Evolutionary conservation across 2,329 filamentous ascomycete species (phyloP).

Genomic region (Dactylellina parvicollis): DNA sequence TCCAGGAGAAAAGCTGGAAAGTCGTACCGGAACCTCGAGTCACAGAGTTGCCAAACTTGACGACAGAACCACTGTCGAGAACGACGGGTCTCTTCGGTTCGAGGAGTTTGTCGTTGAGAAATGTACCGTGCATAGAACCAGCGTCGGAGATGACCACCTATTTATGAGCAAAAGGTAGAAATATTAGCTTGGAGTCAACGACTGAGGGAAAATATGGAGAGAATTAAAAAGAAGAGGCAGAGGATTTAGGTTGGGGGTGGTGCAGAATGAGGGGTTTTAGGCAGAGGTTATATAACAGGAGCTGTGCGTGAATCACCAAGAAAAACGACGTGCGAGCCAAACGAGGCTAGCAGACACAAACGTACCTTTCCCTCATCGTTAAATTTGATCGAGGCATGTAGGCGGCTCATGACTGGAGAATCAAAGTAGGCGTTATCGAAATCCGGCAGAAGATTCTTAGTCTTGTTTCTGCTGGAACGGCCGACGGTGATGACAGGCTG

Average conservation of each 20-base stretch:
- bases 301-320: constrained; percentile 8
- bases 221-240: constrained; percentile 1
- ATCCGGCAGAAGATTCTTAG: constrained; percentile 61
- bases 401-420: constrained; percentile 75
- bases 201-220: constrained; percentile 38
- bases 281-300: background rate
- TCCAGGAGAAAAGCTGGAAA: constrained; percentile 36
- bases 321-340: constrained; percentile 11
- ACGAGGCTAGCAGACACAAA: constrained; percentile 24
- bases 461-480: constrained; percentile 63
- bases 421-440: constrained; percentile 74
- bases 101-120: constrained; percentile 65
- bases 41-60: constrained; percentile 66
- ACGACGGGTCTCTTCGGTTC: constrained; percentile 57
- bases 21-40: constrained; percentile 63
- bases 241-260: background rate
- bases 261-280: background rate
- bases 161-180: background rate
- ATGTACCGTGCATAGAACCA: constrained; percentile 72
- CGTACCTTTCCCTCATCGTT: constrained; percentile 50
- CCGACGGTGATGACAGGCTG: constrained; percentile 61
- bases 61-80: constrained; percentile 60
- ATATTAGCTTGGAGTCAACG: constrained; percentile 58
- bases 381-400: constrained; percentile 68
- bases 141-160: constrained; percentile 66